Percentiles rank a stretch among this genome's conserved stretches.
These are phyloP conservation scores for Kodamaea nitidulidarum DNA, from an alignment of 805 yeast species.

Conservation along the genomic window DNA sequence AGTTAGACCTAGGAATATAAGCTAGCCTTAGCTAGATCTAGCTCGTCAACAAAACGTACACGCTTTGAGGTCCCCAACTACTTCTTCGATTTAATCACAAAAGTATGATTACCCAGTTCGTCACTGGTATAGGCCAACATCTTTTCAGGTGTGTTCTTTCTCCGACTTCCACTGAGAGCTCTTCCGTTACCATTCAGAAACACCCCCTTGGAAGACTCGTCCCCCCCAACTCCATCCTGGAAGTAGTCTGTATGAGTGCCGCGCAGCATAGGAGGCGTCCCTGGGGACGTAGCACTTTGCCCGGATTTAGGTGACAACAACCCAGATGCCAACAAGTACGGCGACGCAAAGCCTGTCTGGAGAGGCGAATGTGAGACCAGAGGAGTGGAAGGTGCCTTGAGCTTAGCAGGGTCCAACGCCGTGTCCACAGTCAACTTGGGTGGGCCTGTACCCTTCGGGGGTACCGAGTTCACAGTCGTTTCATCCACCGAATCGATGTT, in stretches of 20 bases:
- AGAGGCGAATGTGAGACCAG: constrained; percentile 19
- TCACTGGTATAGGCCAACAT: constrained; percentile 41
- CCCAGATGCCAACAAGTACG: constrained; percentile 64
- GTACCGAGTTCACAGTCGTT: constrained; percentile 25
- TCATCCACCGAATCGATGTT: constrained; percentile 30
- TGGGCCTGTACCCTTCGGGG: constrained; percentile 8
- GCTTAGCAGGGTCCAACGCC: constrained; percentile 14
- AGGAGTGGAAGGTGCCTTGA: constrained; percentile 37
- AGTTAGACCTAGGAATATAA: too few species aligned
- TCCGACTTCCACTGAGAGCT: constrained; percentile 19
- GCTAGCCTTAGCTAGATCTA: too few species aligned
- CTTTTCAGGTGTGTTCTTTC: constrained; percentile 24
- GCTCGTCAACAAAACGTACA: too few species aligned
- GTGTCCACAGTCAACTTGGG: constrained; percentile 36
- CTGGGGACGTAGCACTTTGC: constrained; percentile 14
- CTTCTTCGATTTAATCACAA: constrained; percentile 33
- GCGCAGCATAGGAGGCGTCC: constrained; percentile 16
- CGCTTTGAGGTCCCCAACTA: too few species aligned
- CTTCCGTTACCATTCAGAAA: constrained; percentile 24
- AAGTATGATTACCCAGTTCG: constrained; percentile 35
- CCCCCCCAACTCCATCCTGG: constrained; percentile 10
- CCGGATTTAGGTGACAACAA: constrained; percentile 47
- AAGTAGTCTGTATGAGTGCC: constrained; percentile 14
- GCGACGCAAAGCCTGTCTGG: constrained; percentile 57
- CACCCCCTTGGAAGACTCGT: constrained; percentile 19